Evolutionary conservation across 805 yeast species (phyloP), one percentile per base, ranked within the genome.

Genomic region (Sugiyamaella boreocaroliniensis): DNA sequence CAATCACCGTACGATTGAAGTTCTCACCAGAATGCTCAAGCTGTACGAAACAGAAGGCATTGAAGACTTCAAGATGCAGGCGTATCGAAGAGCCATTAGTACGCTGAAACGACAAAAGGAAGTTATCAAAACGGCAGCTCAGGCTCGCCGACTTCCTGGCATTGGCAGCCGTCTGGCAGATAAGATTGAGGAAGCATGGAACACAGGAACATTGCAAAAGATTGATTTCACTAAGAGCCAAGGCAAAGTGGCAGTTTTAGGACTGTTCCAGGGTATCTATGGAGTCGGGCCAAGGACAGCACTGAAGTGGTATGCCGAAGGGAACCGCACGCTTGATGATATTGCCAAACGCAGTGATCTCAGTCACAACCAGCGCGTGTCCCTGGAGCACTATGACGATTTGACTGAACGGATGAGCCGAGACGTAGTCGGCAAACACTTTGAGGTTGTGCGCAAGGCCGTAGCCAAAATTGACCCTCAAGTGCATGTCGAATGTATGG

Each of bases 271-370:
- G 42, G 66, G 71, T 0, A 71, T 80, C 2, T 71, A 75, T 58
- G 82, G 83, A 0, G 80, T 80, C 8, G 84, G 83, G 0, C 66
- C 70, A 3, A 58, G 50, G 6, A 63, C 65, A 2, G 79, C 83
- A 0, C 57, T 63, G 22, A 60, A 65, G 47, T 73, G 80, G 71
- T 68, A 71, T 46, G 55, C 65, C 5, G 65, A 69, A 51, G 76
- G 78, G 2, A 58, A 61, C 26, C 59, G 73, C 14, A 67, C 74
- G 0, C 53, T 74, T 12, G 72, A 75, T 0, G 80, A 76, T 43
- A 63, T 75, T 6, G 42, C 59, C 4, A 40, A 62, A 11, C 55
- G 69, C 29, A 55, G 58, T 18, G 66, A 67, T 57, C 43, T 73
- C 44, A 61, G 66, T 2, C 49, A 58, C 37, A 57, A 63, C 50